These are phyloP conservation scores for Apiotrichum veenhuisii DNA, from an alignment of 1,284 basidiomycete genomes.

Conservation along the genomic window DNA sequence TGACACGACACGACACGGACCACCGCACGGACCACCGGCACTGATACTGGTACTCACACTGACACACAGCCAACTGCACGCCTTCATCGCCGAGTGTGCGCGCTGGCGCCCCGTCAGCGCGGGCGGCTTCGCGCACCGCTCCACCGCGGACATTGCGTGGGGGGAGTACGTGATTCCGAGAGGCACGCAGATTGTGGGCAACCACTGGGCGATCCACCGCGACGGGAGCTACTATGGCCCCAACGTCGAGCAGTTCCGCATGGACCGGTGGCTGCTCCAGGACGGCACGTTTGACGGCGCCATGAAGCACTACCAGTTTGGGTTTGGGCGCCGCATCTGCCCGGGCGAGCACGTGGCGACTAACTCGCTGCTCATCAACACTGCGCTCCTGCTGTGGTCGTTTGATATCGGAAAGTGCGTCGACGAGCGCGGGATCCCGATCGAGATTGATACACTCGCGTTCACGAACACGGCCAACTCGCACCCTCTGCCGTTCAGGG, in stretches of 20 bases:
- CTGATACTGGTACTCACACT: too few relatives aligned
- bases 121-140: slow-evolving; percentile 20
- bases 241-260: slow-evolving; percentile 27
- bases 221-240: slow-evolving; percentile 26
- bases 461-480: too few relatives aligned
- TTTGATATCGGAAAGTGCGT: too few relatives aligned
- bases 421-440: too few relatives aligned
- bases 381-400: slow-evolving; percentile 44
- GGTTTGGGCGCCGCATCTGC: slow-evolving; percentile 37
- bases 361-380: slow-evolving; percentile 42
- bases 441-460: too few relatives aligned
- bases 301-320: slow-evolving; percentile 27
- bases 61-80: too few relatives aligned
- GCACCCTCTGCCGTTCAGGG: too few relatives aligned
- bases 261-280: slow-evolving; percentile 23
- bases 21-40: too few relatives aligned
- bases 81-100: slow-evolving; percentile 17
- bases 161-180: slow-evolving; percentile 6
- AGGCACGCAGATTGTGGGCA: slow-evolving; percentile 11
- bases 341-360: slow-evolving; percentile 48
- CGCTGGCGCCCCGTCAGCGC: slow-evolving; percentile 22
- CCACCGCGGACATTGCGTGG: slow-evolving; percentile 7
- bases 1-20: too few relatives aligned
- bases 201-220: slow-evolving; percentile 27
- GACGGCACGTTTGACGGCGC: slow-evolving; percentile 15